A percentile compares a stretch with the other conserved stretches of the same genome.
Conservation (phyloP, 164 flowering plant genomes). For the Piper longum region DNA sequence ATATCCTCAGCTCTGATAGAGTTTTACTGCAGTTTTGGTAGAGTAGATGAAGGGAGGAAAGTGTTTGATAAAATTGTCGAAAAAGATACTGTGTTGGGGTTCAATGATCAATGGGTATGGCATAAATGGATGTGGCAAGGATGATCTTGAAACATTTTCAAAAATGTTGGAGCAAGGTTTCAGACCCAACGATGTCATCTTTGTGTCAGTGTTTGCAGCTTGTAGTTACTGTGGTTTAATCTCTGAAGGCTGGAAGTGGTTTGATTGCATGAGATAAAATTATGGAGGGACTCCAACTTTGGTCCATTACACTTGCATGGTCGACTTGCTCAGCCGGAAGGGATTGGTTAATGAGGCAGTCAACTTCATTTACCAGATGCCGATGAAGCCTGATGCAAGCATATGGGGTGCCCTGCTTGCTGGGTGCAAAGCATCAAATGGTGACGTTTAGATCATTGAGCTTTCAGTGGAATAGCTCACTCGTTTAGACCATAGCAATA, state of each 20-base stretch:
- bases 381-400: slow-evolving; percentile 36
- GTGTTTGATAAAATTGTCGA: slow-evolving; percentile 27
- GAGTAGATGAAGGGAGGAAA: slow-evolving; percentile 23
- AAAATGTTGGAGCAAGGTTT: slow-evolving; percentile 35
- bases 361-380: slow-evolving; percentile 36
- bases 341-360: slow-evolving; percentile 40
- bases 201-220: slow-evolving; percentile 41
- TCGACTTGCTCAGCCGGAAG: slow-evolving; percentile 45
- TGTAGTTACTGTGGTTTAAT: slow-evolving; percentile 53
- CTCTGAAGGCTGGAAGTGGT: slow-evolving; percentile 40
- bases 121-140: slow-evolving; percentile 41
- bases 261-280: slow-evolving; percentile 30
- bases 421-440: slow-evolving; percentile 25
- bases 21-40: slow-evolving; percentile 49
- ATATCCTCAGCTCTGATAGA: slow-evolving; percentile 42
- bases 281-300: slow-evolving; percentile 35
- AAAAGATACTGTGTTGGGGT: slow-evolving; percentile 59
- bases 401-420: slow-evolving; percentile 53
- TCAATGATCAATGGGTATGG: slow-evolving; percentile 58
- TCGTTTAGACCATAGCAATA: slow-evolving; percentile 28
- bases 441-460: slow-evolving; percentile 28
- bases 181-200: slow-evolving; percentile 39
- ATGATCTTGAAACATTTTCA: slow-evolving; percentile 37
- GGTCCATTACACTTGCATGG: slow-evolving; percentile 56
- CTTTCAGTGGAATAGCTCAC: slow-evolving; percentile 24